A percentile compares a stretch with the other conserved stretches of the same genome.
These are phyloP conservation scores for Pythium vanterpoolii DNA, from an alignment of 352 stramenopile species.

Conservation along the genomic window DNA sequence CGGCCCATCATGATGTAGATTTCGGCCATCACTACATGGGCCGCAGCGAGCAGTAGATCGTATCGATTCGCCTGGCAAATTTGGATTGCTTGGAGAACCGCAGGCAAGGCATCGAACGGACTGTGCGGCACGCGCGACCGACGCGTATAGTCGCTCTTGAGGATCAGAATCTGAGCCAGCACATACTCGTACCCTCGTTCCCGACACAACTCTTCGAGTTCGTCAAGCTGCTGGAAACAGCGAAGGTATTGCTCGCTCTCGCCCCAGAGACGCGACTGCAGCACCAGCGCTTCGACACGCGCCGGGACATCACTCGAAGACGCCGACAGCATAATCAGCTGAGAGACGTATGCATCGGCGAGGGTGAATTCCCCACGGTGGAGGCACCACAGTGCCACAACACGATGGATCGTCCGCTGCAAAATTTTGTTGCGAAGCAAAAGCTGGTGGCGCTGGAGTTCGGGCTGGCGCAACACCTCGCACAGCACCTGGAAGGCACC, in stretches of 20 bases:
- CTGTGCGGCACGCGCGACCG: conserved; percentile 35
- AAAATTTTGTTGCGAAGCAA: conserved; percentile 22
- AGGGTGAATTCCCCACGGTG: conserved; percentile 38
- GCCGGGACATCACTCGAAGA: conserved; percentile 40
- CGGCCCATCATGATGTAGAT: conserved; percentile 62
- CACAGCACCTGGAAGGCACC: conserved; percentile 7
- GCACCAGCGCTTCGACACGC: conserved; percentile 41
- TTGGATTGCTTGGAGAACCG: conserved; percentile 38
- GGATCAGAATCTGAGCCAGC: conserved; percentile 48
- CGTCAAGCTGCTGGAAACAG: conserved; percentile 39
- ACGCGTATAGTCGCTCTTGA: conserved; percentile 34
- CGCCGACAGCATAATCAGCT: conserved; percentile 42
- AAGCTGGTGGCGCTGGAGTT: conserved; percentile 12
- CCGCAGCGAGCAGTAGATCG: conserved; percentile 53
- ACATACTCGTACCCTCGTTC: conserved; percentile 43
- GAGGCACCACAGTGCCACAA: conserved; percentile 57
- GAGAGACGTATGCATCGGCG: conserved; percentile 40
- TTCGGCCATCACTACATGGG: conserved; percentile 60
- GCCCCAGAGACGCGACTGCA: conserved; percentile 31
- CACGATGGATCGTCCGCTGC: conserved; percentile 43
- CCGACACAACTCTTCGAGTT: conserved; percentile 38
- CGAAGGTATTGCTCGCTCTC: conserved; percentile 31
- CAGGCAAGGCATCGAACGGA: conserved; percentile 47
- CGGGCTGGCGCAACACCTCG: conserved; percentile 7
- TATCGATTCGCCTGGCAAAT: conserved; percentile 52